phyloP scores from a whole-genome alignment of 306 rosid species.

The Elaeagnus macrophylla region DNA sequence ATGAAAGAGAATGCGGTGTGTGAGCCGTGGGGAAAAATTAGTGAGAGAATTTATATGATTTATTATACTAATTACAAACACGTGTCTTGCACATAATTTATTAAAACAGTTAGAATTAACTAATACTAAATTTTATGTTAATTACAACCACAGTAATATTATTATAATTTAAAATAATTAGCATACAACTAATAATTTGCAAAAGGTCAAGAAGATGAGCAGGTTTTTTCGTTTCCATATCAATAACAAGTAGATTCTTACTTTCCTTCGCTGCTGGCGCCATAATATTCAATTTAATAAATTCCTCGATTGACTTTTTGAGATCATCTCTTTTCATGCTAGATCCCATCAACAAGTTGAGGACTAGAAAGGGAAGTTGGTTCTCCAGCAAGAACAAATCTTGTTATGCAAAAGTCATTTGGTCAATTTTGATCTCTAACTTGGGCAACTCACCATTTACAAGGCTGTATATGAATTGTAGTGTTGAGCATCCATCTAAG shows the following conservation, averaged over 20 bases:
- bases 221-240: not conserved
- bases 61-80: too few species aligned
- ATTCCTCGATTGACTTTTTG: not conserved
- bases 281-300: not conserved
- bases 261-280: not conserved
- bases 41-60: too few species aligned
- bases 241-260: not conserved
- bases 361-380: slow-evolving; percentile 17
- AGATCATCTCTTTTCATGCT: too few species aligned
- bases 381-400: slow-evolving; percentile 28
- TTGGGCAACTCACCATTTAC: rapidly evolving
- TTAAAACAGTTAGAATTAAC: too few species aligned
- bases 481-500: slow-evolving; percentile 14
- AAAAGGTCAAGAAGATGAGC: slow-evolving; percentile 16
- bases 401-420: not conserved
- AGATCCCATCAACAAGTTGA: not conserved
- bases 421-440: not conserved
- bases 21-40: too few species aligned
- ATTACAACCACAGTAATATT: too few species aligned
- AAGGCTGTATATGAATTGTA: too few species aligned
- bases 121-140: too few species aligned
- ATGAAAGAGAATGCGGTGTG: too few species aligned
- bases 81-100: too few species aligned
- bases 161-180: too few species aligned
- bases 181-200: too few species aligned